phyloP scores from a whole-genome alignment of 2,329 filamentous ascomycete species.

The Nemania bipapillata region DNA sequence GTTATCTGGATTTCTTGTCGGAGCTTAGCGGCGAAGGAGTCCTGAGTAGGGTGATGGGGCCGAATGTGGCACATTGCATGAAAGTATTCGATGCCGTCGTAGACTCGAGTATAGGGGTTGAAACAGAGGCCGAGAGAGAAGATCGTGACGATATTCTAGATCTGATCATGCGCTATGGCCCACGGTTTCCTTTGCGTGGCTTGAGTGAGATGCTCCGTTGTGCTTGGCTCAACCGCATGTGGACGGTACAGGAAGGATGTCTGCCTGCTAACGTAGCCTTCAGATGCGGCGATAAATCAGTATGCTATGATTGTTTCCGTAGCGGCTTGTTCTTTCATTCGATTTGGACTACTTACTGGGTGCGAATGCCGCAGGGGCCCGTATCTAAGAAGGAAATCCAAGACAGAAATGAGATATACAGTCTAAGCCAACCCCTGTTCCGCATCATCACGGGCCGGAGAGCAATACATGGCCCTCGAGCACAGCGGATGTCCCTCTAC shows the following conservation, averaged over 20 bases:
- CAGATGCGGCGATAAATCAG: conserved; percentile 29
- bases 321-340: conserved; percentile 47
- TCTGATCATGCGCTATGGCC: conserved; percentile 42
- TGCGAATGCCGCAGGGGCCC: conserved; percentile 21
- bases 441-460: conserved; percentile 50
- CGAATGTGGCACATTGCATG: conserved; percentile 39
- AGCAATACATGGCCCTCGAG: conserved; percentile 43
- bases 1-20: conserved; percentile 27
- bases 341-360: conserved; percentile 50
- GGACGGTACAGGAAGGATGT: conserved; percentile 52
- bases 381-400: conserved; percentile 35
- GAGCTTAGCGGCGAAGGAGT: conserved; percentile 31
- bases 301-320: conserved; percentile 39
- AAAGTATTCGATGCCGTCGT: conserved; percentile 50
- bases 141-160: conserved; percentile 48
- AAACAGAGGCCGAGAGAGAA: conserved; percentile 31
- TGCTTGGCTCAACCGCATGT: conserved; percentile 51
- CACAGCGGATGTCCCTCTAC: conserved; percentile 39
- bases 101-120: conserved; percentile 40
- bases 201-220: conserved; percentile 47
- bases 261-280: conserved; percentile 32
- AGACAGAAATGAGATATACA: conserved; percentile 41
- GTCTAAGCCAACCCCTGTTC: conserved; percentile 37
- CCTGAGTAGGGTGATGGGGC: conserved; percentile 42
- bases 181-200: conserved; percentile 45